phyloP scores from a whole-genome alignment of 106 monocot genomes.

The Hemerocallis citrina region DNA sequence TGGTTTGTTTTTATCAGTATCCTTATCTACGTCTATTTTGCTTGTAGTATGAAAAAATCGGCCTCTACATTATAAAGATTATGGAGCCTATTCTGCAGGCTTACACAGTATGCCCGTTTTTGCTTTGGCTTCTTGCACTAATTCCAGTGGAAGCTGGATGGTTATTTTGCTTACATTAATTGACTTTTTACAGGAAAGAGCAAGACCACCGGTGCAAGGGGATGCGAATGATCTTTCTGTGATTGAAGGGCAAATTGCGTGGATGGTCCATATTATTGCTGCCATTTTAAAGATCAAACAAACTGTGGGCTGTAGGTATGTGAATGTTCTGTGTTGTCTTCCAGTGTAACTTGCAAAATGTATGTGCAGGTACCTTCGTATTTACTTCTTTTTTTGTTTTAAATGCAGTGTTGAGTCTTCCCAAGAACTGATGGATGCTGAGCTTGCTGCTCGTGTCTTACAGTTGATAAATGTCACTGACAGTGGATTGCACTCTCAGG shows the following conservation, averaged over 20 bases:
- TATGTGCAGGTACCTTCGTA: not conserved
- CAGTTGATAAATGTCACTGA: slow-evolving; percentile 89
- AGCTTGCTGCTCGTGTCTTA: slow-evolving; percentile 94
- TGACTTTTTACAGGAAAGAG: slow-evolving; percentile 51
- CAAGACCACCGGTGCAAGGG: slow-evolving; percentile 39
- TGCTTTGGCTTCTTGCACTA: not conserved
- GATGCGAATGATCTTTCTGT: slow-evolving; percentile 57
- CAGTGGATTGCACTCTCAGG: slow-evolving; percentile 88
- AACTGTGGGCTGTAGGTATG: slow-evolving; percentile 59
- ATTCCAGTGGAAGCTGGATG: not conserved
- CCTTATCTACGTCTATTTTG: slow-evolving; percentile 14
- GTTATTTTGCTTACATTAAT: not conserved
- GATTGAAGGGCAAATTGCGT: slow-evolving; percentile 88
- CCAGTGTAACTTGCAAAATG: not conserved
- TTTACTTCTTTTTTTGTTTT: slow-evolving; percentile 2
- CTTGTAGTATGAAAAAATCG: slow-evolving; percentile 82
- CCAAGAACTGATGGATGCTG: slow-evolving; percentile 95
- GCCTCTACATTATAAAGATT: slow-evolving; percentile 84
- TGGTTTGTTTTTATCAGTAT: not conserved
- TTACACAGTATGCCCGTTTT: slow-evolving; percentile 52
- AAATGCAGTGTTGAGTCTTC: slow-evolving; percentile 70
- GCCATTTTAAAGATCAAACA: slow-evolving; percentile 88
- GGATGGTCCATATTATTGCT: slow-evolving; percentile 96
- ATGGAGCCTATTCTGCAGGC: slow-evolving; percentile 94
- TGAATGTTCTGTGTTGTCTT: not conserved